A percentile compares a stretch with the other conserved stretches of the same genome.
These are phyloP conservation scores for Pseudognaphalium luteoalbum DNA, from an alignment of 129 eudicot genomes.

Conservation along the genomic window DNA sequence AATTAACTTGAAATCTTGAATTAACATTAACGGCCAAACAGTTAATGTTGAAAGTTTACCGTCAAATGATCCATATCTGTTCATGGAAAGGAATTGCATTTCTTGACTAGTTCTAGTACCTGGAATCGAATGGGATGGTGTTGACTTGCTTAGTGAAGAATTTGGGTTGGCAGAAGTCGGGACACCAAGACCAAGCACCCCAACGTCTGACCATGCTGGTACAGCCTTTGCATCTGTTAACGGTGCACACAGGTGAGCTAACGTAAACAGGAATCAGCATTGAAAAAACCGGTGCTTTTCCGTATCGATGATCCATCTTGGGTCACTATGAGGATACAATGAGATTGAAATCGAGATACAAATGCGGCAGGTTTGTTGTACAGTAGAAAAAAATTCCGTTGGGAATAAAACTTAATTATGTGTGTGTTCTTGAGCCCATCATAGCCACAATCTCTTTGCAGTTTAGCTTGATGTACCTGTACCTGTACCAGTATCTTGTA, in stretches of 20 bases:
- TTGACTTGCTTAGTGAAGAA: conserved; percentile 53
- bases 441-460: conserved; percentile 12
- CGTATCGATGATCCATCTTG: neutral
- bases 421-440: conserved; percentile 13
- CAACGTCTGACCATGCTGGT: conserved; percentile 44
- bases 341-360: conserved; percentile 10
- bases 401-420: conserved; percentile 35
- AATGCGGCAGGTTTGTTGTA: conserved; percentile 34
- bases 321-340: conserved; percentile 9
- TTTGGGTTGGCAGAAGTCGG: conserved; percentile 54
- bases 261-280: conserved; percentile 5
- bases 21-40: neutral
- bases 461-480: conserved; percentile 11
- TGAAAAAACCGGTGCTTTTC: conserved; percentile 5
- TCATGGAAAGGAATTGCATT: neutral
- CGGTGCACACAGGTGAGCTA: conserved; percentile 13
- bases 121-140: conserved; percentile 57
- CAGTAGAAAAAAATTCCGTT: conserved; percentile 38
- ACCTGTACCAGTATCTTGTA: conserved; percentile 22
- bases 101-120: conserved; percentile 45
- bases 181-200: conserved; percentile 50
- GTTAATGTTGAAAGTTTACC: neutral
- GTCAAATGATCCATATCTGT: neutral
- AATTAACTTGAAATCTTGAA: neutral
- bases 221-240: conserved; percentile 19